phyloP scores from a whole-genome alignment of 2,329 filamentous ascomycete genomes.

The Paracoccidioides lutzii region DNA sequence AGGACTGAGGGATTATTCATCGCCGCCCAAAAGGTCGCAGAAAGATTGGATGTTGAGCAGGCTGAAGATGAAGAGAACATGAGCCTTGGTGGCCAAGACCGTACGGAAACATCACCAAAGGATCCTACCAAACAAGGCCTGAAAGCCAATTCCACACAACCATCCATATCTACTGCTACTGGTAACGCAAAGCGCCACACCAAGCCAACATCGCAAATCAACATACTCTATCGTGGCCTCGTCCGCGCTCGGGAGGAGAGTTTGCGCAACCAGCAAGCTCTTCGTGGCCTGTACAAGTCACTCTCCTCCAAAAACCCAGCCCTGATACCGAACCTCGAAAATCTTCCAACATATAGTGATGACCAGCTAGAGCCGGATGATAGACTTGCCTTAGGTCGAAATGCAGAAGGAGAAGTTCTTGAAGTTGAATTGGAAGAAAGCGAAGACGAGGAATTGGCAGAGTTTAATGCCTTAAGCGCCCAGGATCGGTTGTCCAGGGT shows the following conservation, averaged over 20 bases:
- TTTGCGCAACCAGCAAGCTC: conserved; percentile 54
- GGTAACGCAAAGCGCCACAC: conserved; percentile 17
- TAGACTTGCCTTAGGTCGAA: conserved; percentile 51
- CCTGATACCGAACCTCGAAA: conserved; percentile 15
- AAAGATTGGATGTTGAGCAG: conserved; percentile 55
- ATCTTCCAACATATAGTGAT: conserved; percentile 38
- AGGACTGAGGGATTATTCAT: conserved; percentile 56
- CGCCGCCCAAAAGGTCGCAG: conserved; percentile 71
- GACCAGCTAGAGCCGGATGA: conserved; percentile 61
- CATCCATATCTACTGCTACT: conserved; percentile 8
- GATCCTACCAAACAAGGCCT: conserved; percentile 6
- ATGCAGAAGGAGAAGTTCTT: conserved; percentile 29
- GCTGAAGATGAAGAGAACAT: conserved; percentile 16
- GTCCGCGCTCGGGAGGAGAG: conserved; percentile 56
- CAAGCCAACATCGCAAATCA: conserved; percentile 52
- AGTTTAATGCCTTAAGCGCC: conserved; percentile 58
- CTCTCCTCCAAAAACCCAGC: conserved; percentile 27
- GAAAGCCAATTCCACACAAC: not conserved
- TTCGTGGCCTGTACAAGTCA: conserved; percentile 53
- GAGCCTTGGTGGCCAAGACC: conserved; percentile 10
- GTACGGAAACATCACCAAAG: conserved; percentile 6
- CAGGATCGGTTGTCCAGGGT: conserved; percentile 54
- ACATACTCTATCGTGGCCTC: conserved; percentile 67
- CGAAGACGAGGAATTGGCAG: conserved; percentile 67
- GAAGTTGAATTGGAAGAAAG: conserved; percentile 54